Base-by-base conservation (phyloP, 768 basidiomycete genomes). In the Leccinellum albellum region DNA sequence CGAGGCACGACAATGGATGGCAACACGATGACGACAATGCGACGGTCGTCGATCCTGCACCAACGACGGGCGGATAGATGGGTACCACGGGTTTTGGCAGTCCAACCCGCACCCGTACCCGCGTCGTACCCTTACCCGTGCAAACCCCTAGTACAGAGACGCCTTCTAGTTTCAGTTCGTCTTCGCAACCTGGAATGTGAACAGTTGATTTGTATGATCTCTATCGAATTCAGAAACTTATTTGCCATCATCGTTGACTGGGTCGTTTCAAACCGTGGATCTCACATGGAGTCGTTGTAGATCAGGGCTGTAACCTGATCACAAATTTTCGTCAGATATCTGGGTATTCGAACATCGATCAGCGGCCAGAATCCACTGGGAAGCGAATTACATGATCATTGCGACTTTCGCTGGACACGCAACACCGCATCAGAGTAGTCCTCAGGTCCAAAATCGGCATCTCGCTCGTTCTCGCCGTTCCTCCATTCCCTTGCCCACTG, bases 401-500 rank as follows among this genome's bases (percentile, higher is more conserved):
- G n/a, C n/a, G n/a, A n/a, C n/a, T n/a, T n/a, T n/a, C n/a, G n/a
- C n/a, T n/a, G n/a, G n/a, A n/a, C n/a, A n/a, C 86, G 80, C 61
- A 84, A 57, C 5, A 83, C 80, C 3, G 78, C 87, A 28, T 91
- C 89, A 62, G 86, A 88, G 70, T 91, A 91, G 65, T 92, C 91
- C 48, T 94, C 92, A 0, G 89, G 86, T 8, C 86, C 87, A 60
- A 85, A 85, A 56, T 92, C 91, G 50, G 79, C 77, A 28, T 91
- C 88, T 24, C 84, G 82, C 28, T 89, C 89, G 54, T 81, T 81
- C 59, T 89, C 90, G 3, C 83, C 84, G 51, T 83, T 83, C 61
- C 87, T 78, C 46, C 87, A 81, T 10, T 89, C 87, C 56, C 86
- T 78, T 26, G 90, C 90, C 88, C 89, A 94, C 86, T 91, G 70